phyloP scores from a whole-genome alignment of 768 basidiomycete genomes.

The Boletus rubroflammeus region DNA sequence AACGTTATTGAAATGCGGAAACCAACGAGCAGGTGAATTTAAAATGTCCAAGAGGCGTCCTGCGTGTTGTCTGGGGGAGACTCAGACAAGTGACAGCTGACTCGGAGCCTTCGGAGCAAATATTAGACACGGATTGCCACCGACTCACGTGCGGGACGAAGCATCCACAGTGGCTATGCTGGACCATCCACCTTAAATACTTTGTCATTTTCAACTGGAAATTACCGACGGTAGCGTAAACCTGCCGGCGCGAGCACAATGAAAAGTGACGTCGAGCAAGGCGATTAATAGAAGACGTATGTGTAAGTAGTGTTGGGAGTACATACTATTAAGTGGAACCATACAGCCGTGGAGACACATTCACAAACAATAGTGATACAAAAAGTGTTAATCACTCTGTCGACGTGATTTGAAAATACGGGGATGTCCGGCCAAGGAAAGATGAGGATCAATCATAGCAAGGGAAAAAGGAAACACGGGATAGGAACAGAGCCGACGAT shows the following conservation, averaged over 20 bases:
- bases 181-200: slow-evolving; percentile 28
- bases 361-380: slow-evolving; percentile 34
- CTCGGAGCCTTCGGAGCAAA: slow-evolving; percentile 17
- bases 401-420: slow-evolving; percentile 29
- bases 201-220: slow-evolving; percentile 21
- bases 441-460: slow-evolving; percentile 22
- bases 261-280: slow-evolving; percentile 17
- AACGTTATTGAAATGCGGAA: slow-evolving; percentile 27
- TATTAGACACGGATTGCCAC: slow-evolving; percentile 12
- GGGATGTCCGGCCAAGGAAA: slow-evolving; percentile 23
- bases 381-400: slow-evolving; percentile 24
- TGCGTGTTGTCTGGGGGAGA: slow-evolving; percentile 6
- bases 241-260: slow-evolving; percentile 11
- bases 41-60: background rate
- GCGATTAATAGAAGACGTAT: slow-evolving; percentile 31
- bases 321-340: slow-evolving; percentile 31
- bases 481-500: slow-evolving; percentile 24
- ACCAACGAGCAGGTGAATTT: slow-evolving; percentile 12
- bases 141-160: slow-evolving; percentile 22
- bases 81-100: slow-evolving; percentile 5
- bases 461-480: slow-evolving; percentile 15
- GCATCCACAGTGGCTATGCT: slow-evolving; percentile 27
- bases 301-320: slow-evolving; percentile 31
- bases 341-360: slow-evolving; percentile 18
- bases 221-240: slow-evolving; percentile 27